phyloP scores from a whole-genome alignment of 768 basidiomycete species.

The Exsudoporus frostii region DNA sequence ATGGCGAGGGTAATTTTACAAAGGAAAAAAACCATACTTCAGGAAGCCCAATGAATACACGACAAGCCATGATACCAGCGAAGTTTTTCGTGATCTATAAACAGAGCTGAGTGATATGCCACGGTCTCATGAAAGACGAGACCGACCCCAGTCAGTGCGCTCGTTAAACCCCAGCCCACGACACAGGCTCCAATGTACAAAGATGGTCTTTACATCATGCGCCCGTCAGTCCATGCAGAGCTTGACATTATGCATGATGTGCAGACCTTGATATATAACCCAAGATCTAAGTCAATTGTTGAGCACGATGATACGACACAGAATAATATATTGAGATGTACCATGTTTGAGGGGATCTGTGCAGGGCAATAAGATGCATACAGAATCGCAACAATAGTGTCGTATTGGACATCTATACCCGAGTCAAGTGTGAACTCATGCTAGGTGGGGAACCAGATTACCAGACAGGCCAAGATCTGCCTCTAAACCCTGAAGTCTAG shows the following conservation, averaged over 20 bases:
- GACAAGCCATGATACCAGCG: constrained; percentile 51
- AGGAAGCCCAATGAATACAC: constrained; percentile 61
- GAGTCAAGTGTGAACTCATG: neutral
- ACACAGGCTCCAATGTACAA: constrained; percentile 60
- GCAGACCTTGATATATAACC: constrained; percentile 51
- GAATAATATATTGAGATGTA: constrained; percentile 14
- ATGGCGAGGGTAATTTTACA: neutral
- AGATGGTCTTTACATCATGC: constrained; percentile 44
- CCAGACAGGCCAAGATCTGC: constrained; percentile 36
- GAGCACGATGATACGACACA: neutral
- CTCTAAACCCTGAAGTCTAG: constrained; percentile 39
- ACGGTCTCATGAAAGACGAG: neutral
- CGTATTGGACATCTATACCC: constrained; percentile 47
- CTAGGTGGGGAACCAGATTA: neutral
- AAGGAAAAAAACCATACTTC: constrained; percentile 36
- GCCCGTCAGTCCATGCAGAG: neutral
- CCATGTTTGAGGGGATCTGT: constrained; percentile 69
- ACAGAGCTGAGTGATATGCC: neutral
- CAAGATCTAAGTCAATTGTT: constrained; percentile 39
- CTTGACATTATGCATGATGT: neutral
- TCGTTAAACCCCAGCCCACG: constrained; percentile 60
- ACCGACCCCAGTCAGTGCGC: constrained; percentile 56
- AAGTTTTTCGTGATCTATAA: constrained; percentile 52
- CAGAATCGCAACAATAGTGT: constrained; percentile 48
- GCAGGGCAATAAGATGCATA: constrained; percentile 61